Conservation (phyloP, 2,329 filamentous ascomycete genomes). For the Apiospora saccharicola region DNA sequence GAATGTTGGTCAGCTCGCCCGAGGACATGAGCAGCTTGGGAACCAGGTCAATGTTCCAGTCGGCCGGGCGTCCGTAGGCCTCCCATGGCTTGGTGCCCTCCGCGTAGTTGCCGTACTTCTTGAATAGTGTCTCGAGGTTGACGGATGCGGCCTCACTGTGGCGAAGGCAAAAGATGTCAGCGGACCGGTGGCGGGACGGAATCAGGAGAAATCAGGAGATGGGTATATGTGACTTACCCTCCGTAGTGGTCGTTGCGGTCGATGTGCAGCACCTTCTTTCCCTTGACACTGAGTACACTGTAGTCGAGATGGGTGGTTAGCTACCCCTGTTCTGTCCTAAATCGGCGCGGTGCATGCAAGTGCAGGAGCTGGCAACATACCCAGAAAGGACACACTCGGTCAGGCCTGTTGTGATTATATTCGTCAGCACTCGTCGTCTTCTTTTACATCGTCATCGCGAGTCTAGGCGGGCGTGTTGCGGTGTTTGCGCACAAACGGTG, state of each 20-base stretch:
- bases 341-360: background rate
- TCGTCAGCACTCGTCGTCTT: background rate
- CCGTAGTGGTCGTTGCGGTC: slow-evolving; percentile 98
- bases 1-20: slow-evolving; percentile 97
- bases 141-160: slow-evolving; percentile 90
- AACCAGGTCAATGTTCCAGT: slow-evolving; percentile 99
- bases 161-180: slow-evolving; percentile 32
- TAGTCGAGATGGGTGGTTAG: slow-evolving; percentile 27
- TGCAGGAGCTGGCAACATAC: slow-evolving; percentile 57
- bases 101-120: slow-evolving; percentile 87
- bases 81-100: slow-evolving; percentile 92
- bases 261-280: slow-evolving; percentile 98
- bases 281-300: slow-evolving; percentile 96
- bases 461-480: background rate
- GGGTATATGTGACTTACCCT: slow-evolving; percentile 69
- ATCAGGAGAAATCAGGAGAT: slow-evolving; percentile 29
- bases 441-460: background rate
- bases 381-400: slow-evolving; percentile 99
- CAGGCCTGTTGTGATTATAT: slow-evolving; percentile 67
- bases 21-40: slow-evolving; percentile 99
- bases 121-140: slow-evolving; percentile 97
- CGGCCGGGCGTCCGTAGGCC: slow-evolving; percentile 94
- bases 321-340: slow-evolving; percentile 22
- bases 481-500: slow-evolving; percentile 38
- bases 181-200: slow-evolving; percentile 30